These are phyloP conservation scores for Colletotrichum sp. DNA, from an alignment of 2,329 filamentous ascomycete genomes.

Conservation along the genomic window DNA sequence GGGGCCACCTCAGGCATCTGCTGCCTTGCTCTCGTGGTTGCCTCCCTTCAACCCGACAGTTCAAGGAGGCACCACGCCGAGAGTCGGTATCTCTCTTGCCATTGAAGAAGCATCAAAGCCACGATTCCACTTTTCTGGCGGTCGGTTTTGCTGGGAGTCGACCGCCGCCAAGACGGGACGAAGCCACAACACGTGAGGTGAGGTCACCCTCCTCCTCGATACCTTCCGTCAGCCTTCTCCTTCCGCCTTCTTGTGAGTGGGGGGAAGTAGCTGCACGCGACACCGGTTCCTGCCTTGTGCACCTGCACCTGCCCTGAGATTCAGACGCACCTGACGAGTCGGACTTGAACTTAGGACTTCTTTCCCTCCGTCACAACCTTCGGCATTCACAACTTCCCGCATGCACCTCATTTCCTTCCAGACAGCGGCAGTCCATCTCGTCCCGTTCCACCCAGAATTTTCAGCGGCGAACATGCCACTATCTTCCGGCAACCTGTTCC, in stretches of 20 bases:
- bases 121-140: neutral
- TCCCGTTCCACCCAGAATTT: neutral
- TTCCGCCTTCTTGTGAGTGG: neutral
- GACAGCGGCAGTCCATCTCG: neutral
- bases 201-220: neutral
- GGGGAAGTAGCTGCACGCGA: too few species aligned
- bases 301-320: too few species aligned
- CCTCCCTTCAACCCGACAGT: too few species aligned
- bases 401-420: neutral
- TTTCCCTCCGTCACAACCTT: neutral
- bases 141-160: neutral
- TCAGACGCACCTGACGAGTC: too few species aligned
- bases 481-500: neutral
- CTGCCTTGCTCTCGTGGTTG: too few species aligned
- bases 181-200: neutral
- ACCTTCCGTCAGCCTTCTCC: fast-evolving
- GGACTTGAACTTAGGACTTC: too few species aligned
- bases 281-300: too few species aligned
- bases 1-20: too few species aligned
- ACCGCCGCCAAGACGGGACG: neutral
- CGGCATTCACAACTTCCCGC: neutral
- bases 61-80: too few species aligned
- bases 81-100: too few species aligned
- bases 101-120: neutral
- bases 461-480: neutral